Evolutionary conservation across 2,329 filamentous ascomycete genomes (phyloP).

Genomic region (Metarhizium anisopliae): DNA sequence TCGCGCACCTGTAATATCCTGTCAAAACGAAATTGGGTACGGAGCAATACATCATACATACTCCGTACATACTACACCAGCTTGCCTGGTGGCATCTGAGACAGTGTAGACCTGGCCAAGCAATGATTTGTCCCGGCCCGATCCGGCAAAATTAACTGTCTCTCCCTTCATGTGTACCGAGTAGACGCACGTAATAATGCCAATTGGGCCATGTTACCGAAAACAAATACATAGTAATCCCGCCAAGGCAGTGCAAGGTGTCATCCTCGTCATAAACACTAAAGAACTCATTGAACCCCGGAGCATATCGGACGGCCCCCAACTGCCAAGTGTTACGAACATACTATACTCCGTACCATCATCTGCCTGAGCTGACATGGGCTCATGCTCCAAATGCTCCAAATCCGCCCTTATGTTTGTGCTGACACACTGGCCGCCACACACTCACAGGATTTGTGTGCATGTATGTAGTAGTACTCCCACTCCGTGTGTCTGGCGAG

Average conservation of each 20-base stretch:
- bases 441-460: too few relatives aligned
- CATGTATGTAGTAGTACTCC: too few relatives aligned
- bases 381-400: background rate
- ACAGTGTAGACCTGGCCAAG: background rate
- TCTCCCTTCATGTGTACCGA: background rate
- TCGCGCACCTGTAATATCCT: too few relatives aligned
- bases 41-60: too few relatives aligned
- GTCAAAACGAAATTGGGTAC: too few relatives aligned
- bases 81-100: background rate
- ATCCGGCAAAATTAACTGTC: background rate
- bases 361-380: background rate
- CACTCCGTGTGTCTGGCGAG: too few relatives aligned
- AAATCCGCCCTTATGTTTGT: too few relatives aligned
- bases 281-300: background rate
- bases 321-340: background rate
- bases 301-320: background rate
- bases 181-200: background rate
- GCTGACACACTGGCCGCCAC: too few relatives aligned
- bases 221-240: background rate
- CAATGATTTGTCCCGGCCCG: background rate
- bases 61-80: too few relatives aligned
- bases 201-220: background rate
- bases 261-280: background rate
- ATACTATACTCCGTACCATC: background rate
- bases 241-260: background rate